These are phyloP conservation scores for Stagonosporopsis chrysanthemi DNA, from an alignment of 2,329 filamentous ascomycete genomes.

Conservation along the genomic window DNA sequence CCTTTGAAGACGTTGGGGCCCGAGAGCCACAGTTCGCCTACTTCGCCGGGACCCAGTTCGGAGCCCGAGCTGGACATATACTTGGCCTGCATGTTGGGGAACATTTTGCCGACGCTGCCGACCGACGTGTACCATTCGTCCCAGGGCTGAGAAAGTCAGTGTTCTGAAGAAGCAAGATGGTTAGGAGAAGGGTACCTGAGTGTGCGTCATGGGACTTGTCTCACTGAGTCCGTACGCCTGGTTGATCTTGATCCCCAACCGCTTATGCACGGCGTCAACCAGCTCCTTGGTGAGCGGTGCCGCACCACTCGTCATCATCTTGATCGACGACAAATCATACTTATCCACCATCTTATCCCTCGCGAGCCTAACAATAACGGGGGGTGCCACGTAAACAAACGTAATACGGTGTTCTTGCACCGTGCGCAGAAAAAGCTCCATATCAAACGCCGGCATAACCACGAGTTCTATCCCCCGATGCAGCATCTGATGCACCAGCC, in stretches of 20 bases:
- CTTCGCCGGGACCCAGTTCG: constrained; percentile 68
- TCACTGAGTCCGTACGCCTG: constrained; percentile 38
- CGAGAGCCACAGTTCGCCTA: constrained; percentile 68
- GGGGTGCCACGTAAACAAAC: constrained; percentile 82
- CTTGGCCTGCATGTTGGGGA: constrained; percentile 80
- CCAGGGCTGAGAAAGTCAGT: constrained; percentile 27
- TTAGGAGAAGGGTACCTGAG: constrained; percentile 23
- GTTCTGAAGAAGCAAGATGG: not conserved
- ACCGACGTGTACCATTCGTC: constrained; percentile 49
- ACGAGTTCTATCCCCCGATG: constrained; percentile 71
- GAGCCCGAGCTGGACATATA: constrained; percentile 68
- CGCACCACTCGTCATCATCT: constrained; percentile 85
- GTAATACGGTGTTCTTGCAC: constrained; percentile 78
- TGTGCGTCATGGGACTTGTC: constrained; percentile 36
- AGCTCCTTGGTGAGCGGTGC: constrained; percentile 83
- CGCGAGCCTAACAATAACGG: constrained; percentile 77
- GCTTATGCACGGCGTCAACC: constrained; percentile 74
- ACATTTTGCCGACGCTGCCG: constrained; percentile 77
- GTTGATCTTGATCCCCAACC: constrained; percentile 61
- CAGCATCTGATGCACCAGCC: constrained; percentile 72
- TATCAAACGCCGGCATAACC: constrained; percentile 80
- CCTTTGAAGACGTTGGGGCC: constrained; percentile 82
- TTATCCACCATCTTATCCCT: constrained; percentile 79
- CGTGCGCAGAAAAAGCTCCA: constrained; percentile 76
- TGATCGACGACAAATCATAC: constrained; percentile 79